A percentile compares a stretch with the other conserved stretches of the same genome.
These are phyloP conservation scores for Penicillium paradoxum DNA, from an alignment of 495 filamentous ascomycete genomes.

Conservation along the genomic window DNA sequence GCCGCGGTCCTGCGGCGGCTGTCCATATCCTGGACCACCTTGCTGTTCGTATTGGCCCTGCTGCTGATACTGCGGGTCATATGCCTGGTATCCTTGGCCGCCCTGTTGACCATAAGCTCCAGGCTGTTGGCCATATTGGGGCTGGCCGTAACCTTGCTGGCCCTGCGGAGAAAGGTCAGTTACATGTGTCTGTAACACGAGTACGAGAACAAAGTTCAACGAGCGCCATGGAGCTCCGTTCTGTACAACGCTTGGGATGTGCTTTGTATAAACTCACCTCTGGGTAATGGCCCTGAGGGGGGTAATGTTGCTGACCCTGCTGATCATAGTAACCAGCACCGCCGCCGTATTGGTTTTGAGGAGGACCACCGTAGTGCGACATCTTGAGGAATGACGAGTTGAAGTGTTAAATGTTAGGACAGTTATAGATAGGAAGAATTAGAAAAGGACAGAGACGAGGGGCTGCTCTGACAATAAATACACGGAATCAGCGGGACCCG, in stretches of 20 bases:
- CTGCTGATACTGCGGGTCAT: constrained; percentile 15
- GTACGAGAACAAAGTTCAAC: neutral
- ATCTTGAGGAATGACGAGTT: constrained; percentile 5
- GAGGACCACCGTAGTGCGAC: constrained; percentile 17
- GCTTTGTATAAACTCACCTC: constrained; percentile 15
- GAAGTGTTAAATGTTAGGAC: neutral
- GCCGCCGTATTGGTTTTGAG: constrained; percentile 16
- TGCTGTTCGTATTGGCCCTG: constrained; percentile 14
- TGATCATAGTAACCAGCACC: constrained; percentile 16
- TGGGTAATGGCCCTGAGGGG: constrained; percentile 16
- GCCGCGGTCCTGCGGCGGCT: constrained; percentile 21
- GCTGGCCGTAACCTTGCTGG: constrained; percentile 14
- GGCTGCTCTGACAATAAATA: constrained; percentile 5
- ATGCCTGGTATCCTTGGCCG: constrained; percentile 6
- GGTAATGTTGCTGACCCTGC: constrained; percentile 4
- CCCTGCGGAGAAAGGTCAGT: constrained; percentile 12
- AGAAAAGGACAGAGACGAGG: neutral
- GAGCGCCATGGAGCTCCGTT: neutral
- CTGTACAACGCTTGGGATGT: neutral
- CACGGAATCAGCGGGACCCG: constrained; percentile 3
- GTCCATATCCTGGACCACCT: constrained; percentile 13
- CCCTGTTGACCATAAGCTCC: constrained; percentile 20
- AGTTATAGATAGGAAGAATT: neutral
- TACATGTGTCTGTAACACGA: neutral
- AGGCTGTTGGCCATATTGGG: constrained; percentile 11